These are phyloP conservation scores for Colletotrichum gloeosporioides DNA, from an alignment of 2,329 filamentous ascomycete species.

Conservation along the genomic window DNA sequence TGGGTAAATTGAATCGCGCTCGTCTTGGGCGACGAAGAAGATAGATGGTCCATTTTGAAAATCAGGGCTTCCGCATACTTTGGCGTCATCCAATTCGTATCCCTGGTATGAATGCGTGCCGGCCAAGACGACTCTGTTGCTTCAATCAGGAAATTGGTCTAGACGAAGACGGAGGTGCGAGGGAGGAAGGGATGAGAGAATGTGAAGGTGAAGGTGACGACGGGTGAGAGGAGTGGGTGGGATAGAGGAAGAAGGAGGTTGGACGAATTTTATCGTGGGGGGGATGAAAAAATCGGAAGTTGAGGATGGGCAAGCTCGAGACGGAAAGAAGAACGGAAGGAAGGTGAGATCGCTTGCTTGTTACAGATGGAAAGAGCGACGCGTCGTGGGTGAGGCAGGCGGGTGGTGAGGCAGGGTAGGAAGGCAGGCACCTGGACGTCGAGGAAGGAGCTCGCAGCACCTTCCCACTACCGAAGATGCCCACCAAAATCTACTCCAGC, in stretches of 20 bases:
- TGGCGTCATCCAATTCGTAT: neutral
- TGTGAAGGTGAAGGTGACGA: neutral
- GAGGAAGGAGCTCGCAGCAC: neutral
- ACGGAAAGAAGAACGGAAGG: neutral
- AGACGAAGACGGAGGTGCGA: neutral
- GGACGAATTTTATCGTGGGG: neutral
- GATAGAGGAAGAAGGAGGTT: neutral
- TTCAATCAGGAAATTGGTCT: neutral
- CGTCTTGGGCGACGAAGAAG: constrained; percentile 25
- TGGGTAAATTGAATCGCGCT: neutral
- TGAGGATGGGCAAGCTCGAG: neutral
- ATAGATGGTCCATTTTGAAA: constrained; percentile 35
- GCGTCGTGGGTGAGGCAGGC: neutral
- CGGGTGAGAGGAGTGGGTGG: neutral
- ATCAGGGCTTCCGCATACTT: constrained; percentile 3
- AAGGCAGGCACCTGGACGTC: neutral
- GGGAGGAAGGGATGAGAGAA: neutral
- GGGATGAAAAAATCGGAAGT: neutral
- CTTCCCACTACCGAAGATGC: neutral
- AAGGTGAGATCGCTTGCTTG: neutral
- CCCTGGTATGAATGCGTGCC: constrained; percentile 13
- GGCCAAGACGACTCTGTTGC: constrained; percentile 9
- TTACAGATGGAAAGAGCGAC: neutral
- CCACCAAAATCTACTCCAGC: neutral
- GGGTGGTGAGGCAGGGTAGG: neutral